Conservation (phyloP, 306 rosid genomes). For the Castanea mollissima region DNA sequence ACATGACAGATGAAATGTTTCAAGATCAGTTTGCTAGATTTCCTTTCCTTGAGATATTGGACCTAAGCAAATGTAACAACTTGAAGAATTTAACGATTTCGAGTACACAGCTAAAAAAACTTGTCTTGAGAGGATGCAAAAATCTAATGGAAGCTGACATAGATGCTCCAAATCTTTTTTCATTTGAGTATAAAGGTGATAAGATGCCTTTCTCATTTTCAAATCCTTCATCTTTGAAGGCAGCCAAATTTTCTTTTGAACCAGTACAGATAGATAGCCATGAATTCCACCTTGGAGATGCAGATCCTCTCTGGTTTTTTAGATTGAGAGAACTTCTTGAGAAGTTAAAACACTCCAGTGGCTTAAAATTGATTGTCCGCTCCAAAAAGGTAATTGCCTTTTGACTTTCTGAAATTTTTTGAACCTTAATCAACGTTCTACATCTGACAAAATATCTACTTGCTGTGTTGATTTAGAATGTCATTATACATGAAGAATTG, state of each 20-base stretch:
- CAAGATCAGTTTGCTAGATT: conserved; percentile 17
- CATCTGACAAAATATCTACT: conserved; percentile 5
- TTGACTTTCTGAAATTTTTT: neutral
- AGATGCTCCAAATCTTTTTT: conserved; percentile 32
- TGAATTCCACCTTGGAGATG: neutral
- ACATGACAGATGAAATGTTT: conserved; percentile 37
- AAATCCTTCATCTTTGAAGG: conserved; percentile 12
- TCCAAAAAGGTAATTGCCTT: conserved; percentile 36
- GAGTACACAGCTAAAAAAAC: conserved; percentile 23
- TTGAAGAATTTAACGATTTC: conserved; percentile 16
- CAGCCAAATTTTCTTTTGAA: conserved; percentile 34
- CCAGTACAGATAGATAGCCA: neutral
- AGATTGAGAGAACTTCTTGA: conserved; percentile 15
- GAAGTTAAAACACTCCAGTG: conserved; percentile 16
- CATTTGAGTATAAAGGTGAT: conserved; percentile 41
- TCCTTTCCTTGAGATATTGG: conserved; percentile 41
- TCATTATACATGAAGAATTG: conserved; percentile 39
- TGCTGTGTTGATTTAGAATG: conserved; percentile 30
- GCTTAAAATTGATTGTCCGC: conserved; percentile 37
- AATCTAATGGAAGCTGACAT: conserved; percentile 3
- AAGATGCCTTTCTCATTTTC: conserved; percentile 25
- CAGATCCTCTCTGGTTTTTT: neutral
- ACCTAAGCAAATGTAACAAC: conserved; percentile 16
- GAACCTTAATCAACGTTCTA: neutral
- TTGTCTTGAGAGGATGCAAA: conserved; percentile 38